Evolutionary conservation across 345 rosid genomes (phyloP), one percentile per base, ranked within the genome.

Genomic region (Tarenaya hassleriana): DNA sequence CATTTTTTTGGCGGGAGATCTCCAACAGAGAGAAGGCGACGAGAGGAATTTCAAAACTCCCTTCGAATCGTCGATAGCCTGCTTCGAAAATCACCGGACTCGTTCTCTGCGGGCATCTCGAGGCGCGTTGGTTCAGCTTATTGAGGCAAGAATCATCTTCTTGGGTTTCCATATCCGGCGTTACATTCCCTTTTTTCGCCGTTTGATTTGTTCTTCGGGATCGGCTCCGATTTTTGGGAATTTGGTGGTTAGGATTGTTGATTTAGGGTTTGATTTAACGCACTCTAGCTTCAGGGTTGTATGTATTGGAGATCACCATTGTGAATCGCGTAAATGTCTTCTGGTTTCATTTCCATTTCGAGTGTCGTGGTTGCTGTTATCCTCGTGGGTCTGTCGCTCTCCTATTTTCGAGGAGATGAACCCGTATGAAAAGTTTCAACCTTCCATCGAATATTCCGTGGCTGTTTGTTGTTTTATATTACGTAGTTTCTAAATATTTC

Each of bases 1-100:
- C 98, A 91, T 89, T 66, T n/a, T n/a, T 42, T 51, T 51, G 64
- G 73, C 74, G 72, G 51, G 69, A 69, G 42, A 58, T 40, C 15
- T 20, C 38, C 13, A 49, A 51, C 52, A 16, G 44, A 29, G 47
- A 29, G n/a, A n/a, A n/a, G n/a, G n/a, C n/a, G n/a, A n/a, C n/a
- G n/a, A n/a, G n/a, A n/a, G n/a, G n/a, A n/a, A n/a, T n/a, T n/a
- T n/a, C n/a, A n/a, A n/a, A n/a, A n/a, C 43, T 52, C 13, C 19
- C 11, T 34, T 41, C 29, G 27, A 47, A 2, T 64, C 63, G 43
- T 40, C 47, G 47, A 51, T 16, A 15, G 35, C 10, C 35, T 66
- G 27, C 64, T 21, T 21, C 33, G 38, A 45, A 46, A 58, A 2
- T 53, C 10, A 54, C 49, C 42, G 66, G 41, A 34, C 41, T 54